A percentile compares a stretch with the other conserved stretches of the same genome.
These are phyloP conservation scores for Xylariales sp. DNA, from an alignment of 2,329 filamentous ascomycete genomes.

Conservation along the genomic window DNA sequence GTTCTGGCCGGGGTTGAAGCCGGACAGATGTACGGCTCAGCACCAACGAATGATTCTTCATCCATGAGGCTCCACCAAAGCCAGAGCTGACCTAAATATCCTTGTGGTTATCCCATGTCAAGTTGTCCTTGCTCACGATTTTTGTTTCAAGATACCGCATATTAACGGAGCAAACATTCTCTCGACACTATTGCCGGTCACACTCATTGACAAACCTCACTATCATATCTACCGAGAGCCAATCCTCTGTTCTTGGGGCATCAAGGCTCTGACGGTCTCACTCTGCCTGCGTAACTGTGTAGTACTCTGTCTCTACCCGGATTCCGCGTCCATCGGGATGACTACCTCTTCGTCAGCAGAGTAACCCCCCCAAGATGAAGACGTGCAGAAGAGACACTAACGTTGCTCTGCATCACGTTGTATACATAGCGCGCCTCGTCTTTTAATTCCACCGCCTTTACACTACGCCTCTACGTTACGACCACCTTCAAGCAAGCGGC, in stretches of 20 bases:
- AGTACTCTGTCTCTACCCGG: neutral
- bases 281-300: neutral
- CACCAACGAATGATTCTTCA: conserved; percentile 2
- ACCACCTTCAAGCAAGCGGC: neutral
- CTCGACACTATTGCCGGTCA: conserved; percentile 9
- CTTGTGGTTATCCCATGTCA: conserved; percentile 1
- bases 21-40: neutral
- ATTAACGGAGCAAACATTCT: conserved; percentile 4
- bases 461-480: neutral
- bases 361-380: neutral
- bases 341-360: neutral
- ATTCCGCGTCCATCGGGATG: neutral
- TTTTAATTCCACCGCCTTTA: neutral
- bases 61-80: neutral
- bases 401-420: neutral
- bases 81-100: neutral
- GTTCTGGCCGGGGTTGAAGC: neutral
- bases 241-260: neutral
- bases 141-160: conserved; percentile 18
- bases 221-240: neutral
- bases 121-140: neutral
- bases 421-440: neutral
- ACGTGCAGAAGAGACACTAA: neutral
- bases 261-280: neutral
- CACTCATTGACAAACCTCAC: neutral